Evolutionary conservation across 331 rosid species (phyloP), one percentile per base, ranked within the genome.

Genomic region (Quercus phellos): DNA sequence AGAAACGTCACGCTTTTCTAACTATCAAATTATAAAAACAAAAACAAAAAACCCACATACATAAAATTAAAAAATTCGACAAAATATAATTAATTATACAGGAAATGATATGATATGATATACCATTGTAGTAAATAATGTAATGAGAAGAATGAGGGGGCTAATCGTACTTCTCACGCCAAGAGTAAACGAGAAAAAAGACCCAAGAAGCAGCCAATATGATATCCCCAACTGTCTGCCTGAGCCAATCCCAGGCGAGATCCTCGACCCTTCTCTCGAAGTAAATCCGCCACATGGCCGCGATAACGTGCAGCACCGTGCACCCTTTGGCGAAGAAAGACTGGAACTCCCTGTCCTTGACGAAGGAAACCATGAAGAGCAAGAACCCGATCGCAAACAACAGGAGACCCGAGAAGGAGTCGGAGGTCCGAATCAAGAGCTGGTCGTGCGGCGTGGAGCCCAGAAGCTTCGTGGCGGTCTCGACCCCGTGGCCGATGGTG

Each of bases 381-480:
- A 94, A 87, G 72, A 92, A 87, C 0, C 98, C 98, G 75, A 94
- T 94, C 8, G 94, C 89, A 8, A 92, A 82, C 12, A 94, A 89
- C 4, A 94, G 93, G 61, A 94, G 11, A 0, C 98, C 98, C 42
- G 98, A 94, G 80, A 94, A 94, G 0, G 98, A 92, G 77, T 89
- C 98, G 83, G 96, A 94, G 87, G 97, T 94, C 79, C 84, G 96
- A 72, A 94, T 90, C 77, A 94, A 84, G 24, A 94, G 94, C 84
- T 92, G 98, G 66, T 94, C 98, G 79, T 94, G 98, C 11, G 98
- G 92, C 16, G 96, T 92, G 0, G 97, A 94, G 18, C 98, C 98
- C 67, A 92, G 84, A 0, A 94, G 96, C 93, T 87, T 89, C 3
- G 85, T 81, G 9, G 98, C 96, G 0, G 84, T 76, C 72, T 83